Base-by-base conservation (phyloP, 2,329 filamentous ascomycete genomes). In the Aureobasidium subglaciale region DNA sequence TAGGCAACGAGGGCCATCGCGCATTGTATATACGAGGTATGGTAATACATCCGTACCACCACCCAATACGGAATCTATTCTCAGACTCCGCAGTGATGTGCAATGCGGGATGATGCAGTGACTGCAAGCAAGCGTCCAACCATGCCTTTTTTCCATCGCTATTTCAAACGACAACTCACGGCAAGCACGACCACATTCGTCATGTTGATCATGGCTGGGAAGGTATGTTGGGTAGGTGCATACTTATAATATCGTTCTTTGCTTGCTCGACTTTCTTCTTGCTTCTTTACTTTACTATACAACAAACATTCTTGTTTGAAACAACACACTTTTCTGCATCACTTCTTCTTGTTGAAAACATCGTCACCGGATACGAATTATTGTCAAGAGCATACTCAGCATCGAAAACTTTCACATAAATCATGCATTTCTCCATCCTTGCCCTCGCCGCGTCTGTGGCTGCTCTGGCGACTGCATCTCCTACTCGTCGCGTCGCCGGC, bases 401-500 rank as follows among this genome's bases (percentile, higher is more conserved):
- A 27, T 2, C n/a, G 3, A 40, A 10, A 27, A 15, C 2, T 1
- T 5, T 24, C 24, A 49, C 10, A 38, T 13, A 32, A 43, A 56
- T 7, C 15, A 56, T 56, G 55, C 34, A 42, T n/a, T 50, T 56
- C 55, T 52, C 37, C 27, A 34, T 43, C 32, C 13, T 53, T 24
- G 32, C 29, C 4, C 4, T 49, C n/a, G 38, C 57, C 29, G 53
- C 49, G 16, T 30, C 50, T 24, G 10, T 59, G 49, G 34, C 55
- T 41, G 20, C 57, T 32, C 32, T 61, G 20, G 49, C 59, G 48
- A 32, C 61, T 29, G 40, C 57, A n/a, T 53, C 35, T 37, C 52
- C 56, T 20, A n/a, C n/a, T n/a, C n/a, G n/a, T n/a, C 11, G 30
- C 45, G 37, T 16, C 50, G 38, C 40, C 24, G 30, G 48, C 18